Evolutionary conservation across 2,329 filamentous ascomycete genomes (phyloP).

Genomic region (Pseudogymnoascus sp.): DNA sequence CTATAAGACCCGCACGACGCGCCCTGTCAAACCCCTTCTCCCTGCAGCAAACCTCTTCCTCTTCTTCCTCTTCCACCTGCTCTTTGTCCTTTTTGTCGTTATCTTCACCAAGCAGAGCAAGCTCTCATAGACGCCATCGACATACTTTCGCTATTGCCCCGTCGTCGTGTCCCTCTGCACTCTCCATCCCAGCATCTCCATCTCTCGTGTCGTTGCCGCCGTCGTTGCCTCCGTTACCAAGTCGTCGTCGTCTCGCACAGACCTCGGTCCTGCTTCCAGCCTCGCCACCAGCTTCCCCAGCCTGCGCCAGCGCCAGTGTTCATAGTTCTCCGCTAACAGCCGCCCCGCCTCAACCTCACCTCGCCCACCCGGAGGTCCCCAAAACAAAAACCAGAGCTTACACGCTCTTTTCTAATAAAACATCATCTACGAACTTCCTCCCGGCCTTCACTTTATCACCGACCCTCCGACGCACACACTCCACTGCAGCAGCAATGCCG

Average conservation of each 20-base stretch:
- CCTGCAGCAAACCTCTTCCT: not conserved
- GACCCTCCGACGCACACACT: not conserved
- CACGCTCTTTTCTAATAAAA: constrained; percentile 7
- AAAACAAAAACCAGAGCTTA: not conserved
- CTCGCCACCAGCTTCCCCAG: not conserved
- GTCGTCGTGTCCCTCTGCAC: not conserved
- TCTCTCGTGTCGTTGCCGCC: not conserved
- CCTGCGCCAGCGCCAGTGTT: not conserved
- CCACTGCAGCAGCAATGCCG: constrained; percentile 22
- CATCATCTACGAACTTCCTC: constrained; percentile 8
- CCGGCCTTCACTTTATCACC: not conserved
- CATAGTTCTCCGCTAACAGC: constrained; percentile 8
- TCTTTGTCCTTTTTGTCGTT: not conserved
- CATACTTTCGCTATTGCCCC: not conserved
- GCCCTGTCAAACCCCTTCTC: not conserved
- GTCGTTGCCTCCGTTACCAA: not conserved
- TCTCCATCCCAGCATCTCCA: not conserved
- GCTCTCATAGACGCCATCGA: not conserved
- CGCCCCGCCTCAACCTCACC: constrained; percentile 3
- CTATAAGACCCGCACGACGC: constrained; percentile 3
- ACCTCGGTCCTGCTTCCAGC: not conserved
- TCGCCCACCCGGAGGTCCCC: not conserved
- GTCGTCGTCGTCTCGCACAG: constrained; percentile 5
- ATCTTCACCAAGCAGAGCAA: not conserved
- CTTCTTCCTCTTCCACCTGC: not conserved